These are phyloP conservation scores for Hamamelis virginiana DNA, from an alignment of 164 flowering plant genomes.

Conservation along the genomic window DNA sequence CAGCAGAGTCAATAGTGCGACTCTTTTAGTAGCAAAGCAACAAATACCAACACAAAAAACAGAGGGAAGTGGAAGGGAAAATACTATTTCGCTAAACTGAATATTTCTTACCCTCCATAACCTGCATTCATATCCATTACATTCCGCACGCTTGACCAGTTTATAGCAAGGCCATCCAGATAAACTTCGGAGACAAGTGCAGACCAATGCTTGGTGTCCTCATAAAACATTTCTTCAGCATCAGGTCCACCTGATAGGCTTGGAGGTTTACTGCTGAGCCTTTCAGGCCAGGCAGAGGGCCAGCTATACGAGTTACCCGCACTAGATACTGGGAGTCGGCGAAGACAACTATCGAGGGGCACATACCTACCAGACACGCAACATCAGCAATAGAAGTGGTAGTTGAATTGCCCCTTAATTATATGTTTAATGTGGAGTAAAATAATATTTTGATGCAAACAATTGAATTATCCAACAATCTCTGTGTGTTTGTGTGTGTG, in stretches of 20 bases:
- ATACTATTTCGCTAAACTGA: not conserved
- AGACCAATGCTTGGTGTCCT: slow-evolving; percentile 69
- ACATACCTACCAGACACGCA: slow-evolving; percentile 53
- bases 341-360: slow-evolving; percentile 68
- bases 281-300: slow-evolving; percentile 85
- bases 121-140: slow-evolving; percentile 98
- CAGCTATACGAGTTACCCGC: slow-evolving; percentile 33
- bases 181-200: slow-evolving; percentile 67
- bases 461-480: too few species aligned
- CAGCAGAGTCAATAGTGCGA: too few species aligned
- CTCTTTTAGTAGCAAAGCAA: too few species aligned
- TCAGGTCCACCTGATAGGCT: slow-evolving; percentile 44
- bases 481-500: too few species aligned
- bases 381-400: not conserved
- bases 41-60: not conserved
- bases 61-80: too few species aligned
- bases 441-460: too few species aligned
- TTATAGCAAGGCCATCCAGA: slow-evolving; percentile 50
- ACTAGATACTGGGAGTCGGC: slow-evolving; percentile 41
- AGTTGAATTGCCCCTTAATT: too few species aligned
- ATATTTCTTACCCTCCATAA: slow-evolving; percentile 81
- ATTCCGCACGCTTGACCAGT: slow-evolving; percentile 78
- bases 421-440: too few species aligned
- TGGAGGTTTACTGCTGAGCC: slow-evolving; percentile 68
- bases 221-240: slow-evolving; percentile 41